Evolutionary conservation across 108 stramenopile species (phyloP).

Genomic region (Skeletonema costatum): DNA sequence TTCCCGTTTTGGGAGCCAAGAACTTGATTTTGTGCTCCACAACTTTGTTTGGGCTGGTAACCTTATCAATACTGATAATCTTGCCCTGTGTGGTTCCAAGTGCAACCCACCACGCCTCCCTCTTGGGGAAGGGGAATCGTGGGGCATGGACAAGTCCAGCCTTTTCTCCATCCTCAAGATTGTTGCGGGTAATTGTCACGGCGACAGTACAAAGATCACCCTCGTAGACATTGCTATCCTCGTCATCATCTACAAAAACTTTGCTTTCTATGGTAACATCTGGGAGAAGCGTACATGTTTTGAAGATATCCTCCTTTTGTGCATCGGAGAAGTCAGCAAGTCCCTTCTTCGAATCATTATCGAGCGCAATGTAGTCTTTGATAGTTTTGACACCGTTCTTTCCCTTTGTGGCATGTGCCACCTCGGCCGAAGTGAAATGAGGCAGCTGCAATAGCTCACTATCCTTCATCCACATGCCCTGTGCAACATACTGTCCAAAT

Average conservation of each 20-base stretch:
- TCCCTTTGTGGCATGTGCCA: constrained; percentile 66
- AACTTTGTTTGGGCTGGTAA: constrained; percentile 61
- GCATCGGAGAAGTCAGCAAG: constrained; percentile 74
- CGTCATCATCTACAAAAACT: constrained; percentile 96
- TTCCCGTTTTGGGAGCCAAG: constrained; percentile 89
- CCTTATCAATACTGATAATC: constrained; percentile 93
- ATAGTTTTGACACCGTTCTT: constrained; percentile 62
- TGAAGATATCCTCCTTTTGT: constrained; percentile 87
- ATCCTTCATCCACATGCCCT: constrained; percentile 93
- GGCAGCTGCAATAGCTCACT: constrained; percentile 88
- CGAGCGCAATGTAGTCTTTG: constrained; percentile 72
- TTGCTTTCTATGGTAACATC: constrained; percentile 76
- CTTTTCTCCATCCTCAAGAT: constrained; percentile 85
- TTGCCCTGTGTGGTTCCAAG: constrained; percentile 92
- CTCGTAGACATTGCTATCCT: constrained; percentile 93
- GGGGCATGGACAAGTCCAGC: constrained; percentile 94
- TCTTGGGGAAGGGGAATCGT: constrained; percentile 84
- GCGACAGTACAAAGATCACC: constrained; percentile 94
- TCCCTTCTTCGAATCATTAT: constrained; percentile 86
- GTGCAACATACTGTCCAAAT: constrained; percentile 91
- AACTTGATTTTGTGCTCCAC: constrained; percentile 95
- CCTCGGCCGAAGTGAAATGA: constrained; percentile 86
- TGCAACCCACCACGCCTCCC: constrained; percentile 97
- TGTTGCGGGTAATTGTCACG: constrained; percentile 90
- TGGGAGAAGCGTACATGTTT: constrained; percentile 83